A percentile compares a stretch with the other conserved stretches of the same genome.
Evolutionary conservation across 495 filamentous ascomycete genomes (phyloP).

Genomic region (Staphylotrichum tortipilum): DNA sequence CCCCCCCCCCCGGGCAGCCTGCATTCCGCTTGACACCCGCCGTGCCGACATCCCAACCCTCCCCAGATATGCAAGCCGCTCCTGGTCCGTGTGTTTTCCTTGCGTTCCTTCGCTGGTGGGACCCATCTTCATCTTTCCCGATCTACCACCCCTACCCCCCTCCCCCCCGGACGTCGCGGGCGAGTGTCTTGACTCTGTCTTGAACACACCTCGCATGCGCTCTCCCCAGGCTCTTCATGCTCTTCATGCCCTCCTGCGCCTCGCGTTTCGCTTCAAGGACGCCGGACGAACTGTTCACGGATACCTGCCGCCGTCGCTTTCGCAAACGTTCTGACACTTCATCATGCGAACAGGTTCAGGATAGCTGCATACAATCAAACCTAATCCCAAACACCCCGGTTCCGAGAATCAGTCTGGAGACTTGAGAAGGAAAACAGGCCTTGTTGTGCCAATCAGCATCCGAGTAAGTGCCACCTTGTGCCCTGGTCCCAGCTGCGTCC

Average conservation of each 20-base stretch:
- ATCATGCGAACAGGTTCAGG: constrained; percentile 44
- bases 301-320: constrained; percentile 33
- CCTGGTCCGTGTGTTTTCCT: constrained; percentile 20
- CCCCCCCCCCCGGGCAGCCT: too few relatives aligned
- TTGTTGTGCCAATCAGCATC: constrained; percentile 8
- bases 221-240: not conserved
- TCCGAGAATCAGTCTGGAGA: constrained; percentile 14
- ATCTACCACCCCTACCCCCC: too few relatives aligned
- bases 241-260: not conserved
- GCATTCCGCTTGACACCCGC: constrained; percentile 17
- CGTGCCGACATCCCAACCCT: constrained; percentile 17
- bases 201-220: constrained; percentile 9
- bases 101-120: constrained; percentile 7
- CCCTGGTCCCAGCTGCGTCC: not conserved
- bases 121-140: constrained; percentile 6
- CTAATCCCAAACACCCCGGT: constrained; percentile 16
- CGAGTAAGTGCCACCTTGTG: constrained; percentile 14
- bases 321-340: constrained; percentile 30
- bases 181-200: constrained; percentile 24
- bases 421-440: constrained; percentile 2
- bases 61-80: constrained; percentile 22
- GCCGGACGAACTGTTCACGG: constrained; percentile 29
- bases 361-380: constrained; percentile 40
- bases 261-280: too few relatives aligned
- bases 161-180: constrained; percentile 9